Evolutionary conservation across 257 asterid species (phyloP).

Genomic region (Primulina huaijiensis): DNA sequence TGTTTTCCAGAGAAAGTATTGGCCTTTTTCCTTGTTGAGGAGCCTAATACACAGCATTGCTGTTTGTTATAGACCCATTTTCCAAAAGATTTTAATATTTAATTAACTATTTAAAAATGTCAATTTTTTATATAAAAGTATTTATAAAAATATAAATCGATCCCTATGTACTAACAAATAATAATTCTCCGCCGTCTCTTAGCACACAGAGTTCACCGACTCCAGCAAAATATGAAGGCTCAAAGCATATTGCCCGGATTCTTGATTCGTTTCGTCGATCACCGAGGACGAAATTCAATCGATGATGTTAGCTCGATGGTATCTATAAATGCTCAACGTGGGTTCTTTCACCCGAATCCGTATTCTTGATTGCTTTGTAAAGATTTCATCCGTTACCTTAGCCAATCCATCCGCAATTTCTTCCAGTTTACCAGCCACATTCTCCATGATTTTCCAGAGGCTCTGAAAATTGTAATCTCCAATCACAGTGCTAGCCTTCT

Average conservation of each 20-base stretch:
- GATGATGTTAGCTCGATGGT: slow-evolving; percentile 36
- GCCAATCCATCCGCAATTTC: slow-evolving; percentile 40
- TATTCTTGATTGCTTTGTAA: not conserved
- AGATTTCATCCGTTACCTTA: slow-evolving; percentile 25
- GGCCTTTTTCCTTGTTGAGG: too few species aligned
- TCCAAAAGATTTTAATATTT: too few species aligned
- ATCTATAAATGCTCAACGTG: slow-evolving; percentile 30
- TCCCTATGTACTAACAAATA: slow-evolving; percentile 11
- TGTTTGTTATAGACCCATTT: too few species aligned
- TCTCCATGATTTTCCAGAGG: slow-evolving; percentile 36
- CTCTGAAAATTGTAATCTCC: slow-evolving; percentile 35
- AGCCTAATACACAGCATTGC: too few species aligned
- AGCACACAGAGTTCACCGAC: not conserved
- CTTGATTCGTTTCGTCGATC: not conserved
- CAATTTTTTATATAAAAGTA: too few species aligned
- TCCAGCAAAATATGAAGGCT: not conserved
- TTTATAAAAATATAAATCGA: too few species aligned
- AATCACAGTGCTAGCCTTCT: slow-evolving; percentile 32
- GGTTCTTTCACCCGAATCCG: not conserved
- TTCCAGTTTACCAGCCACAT: slow-evolving; percentile 33
- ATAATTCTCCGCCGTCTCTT: slow-evolving; percentile 16
- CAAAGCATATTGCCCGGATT: not conserved
- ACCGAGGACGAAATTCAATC: slow-evolving; percentile 2
- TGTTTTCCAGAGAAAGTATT: too few species aligned
- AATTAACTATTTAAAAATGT: too few species aligned